A percentile compares a stretch with the other conserved stretches of the same genome.
Evolutionary conservation across 768 basidiomycete species (phyloP).

Genomic region (Xerocomellus intermedius): DNA sequence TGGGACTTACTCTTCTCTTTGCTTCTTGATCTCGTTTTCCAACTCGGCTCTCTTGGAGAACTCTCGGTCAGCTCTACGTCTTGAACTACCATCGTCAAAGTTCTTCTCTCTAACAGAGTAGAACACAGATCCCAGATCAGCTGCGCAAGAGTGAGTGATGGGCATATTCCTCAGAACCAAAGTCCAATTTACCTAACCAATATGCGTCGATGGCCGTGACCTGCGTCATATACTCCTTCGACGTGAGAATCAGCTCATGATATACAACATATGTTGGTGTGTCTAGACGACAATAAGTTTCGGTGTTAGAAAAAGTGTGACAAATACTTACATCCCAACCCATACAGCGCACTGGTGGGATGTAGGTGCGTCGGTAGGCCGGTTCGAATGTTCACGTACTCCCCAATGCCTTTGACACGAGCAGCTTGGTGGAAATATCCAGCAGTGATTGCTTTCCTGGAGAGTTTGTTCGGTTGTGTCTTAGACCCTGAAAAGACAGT

Average conservation of each 20-base stretch:
- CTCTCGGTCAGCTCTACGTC: conserved; percentile 79
- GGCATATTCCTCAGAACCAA: background rate
- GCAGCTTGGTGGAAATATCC: conserved; percentile 99
- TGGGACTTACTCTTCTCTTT: conserved; percentile 60
- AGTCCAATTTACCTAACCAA: conserved; percentile 75
- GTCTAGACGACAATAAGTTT: conserved; percentile 45
- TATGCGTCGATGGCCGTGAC: conserved; percentile 98
- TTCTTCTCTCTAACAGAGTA: conserved; percentile 98
- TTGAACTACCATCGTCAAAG: conserved; percentile 84
- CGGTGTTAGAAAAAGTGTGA: background rate
- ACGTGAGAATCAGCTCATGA: conserved; percentile 93
- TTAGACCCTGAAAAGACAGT: background rate
- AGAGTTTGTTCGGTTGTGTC: background rate
- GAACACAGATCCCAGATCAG: conserved; percentile 94
- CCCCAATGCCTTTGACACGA: conserved; percentile 96
- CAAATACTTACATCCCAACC: conserved; percentile 78
- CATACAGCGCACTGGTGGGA: conserved; percentile 94
- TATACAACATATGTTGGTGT: conserved; percentile 97
- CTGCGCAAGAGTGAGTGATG: conserved; percentile 38
- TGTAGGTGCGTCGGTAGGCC: conserved; percentile 95
- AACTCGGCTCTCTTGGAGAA: conserved; percentile 90
- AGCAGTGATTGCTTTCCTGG: conserved; percentile 92
- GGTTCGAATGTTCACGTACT: conserved; percentile 96
- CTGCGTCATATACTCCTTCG: conserved; percentile 98
- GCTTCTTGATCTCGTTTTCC: conserved; percentile 86